Evolutionary conservation across 371 early-diverging fungal genomes (phyloP).

Genomic region (Coemansia sp.): DNA sequence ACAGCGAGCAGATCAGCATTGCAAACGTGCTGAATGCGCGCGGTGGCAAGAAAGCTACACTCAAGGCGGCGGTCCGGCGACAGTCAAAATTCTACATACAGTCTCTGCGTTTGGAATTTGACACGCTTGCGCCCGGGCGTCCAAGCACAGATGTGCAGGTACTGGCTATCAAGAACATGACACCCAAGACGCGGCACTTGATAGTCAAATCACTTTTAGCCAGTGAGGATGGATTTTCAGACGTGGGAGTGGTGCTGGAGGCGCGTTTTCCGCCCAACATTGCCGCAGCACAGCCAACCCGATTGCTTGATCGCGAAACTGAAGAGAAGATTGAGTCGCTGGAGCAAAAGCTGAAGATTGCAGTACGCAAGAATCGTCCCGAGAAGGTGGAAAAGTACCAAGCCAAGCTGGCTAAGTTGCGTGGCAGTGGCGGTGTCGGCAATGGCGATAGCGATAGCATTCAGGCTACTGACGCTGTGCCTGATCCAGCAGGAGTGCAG

Average conservation of each 20-base stretch:
- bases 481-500: neutral
- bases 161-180: constrained; percentile 44
- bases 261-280: constrained; percentile 27
- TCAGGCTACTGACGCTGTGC: neutral
- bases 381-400: constrained; percentile 88
- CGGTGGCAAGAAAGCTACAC: constrained; percentile 73
- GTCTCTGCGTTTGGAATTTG: constrained; percentile 75
- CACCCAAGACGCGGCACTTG: constrained; percentile 32
- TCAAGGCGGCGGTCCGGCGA: constrained; percentile 91
- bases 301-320: constrained; percentile 53
- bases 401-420: constrained; percentile 68
- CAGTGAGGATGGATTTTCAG: neutral
- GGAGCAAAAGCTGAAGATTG: constrained; percentile 97
- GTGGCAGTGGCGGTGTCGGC: constrained; percentile 1
- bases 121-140: constrained; percentile 35
- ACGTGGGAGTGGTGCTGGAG: constrained; percentile 10
- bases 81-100: constrained; percentile 87
- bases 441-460: neutral
- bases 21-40: constrained; percentile 88
- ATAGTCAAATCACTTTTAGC: constrained; percentile 10
- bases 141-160: constrained; percentile 23
- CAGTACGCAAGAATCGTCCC: constrained; percentile 81
- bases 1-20: constrained; percentile 83
- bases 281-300: neutral
- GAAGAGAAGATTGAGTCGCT: constrained; percentile 94